Evolutionary conservation across 2,329 filamentous ascomycete genomes (phyloP), one percentile per base, ranked within the genome.

Genomic region (Stylonectria norvegica): DNA sequence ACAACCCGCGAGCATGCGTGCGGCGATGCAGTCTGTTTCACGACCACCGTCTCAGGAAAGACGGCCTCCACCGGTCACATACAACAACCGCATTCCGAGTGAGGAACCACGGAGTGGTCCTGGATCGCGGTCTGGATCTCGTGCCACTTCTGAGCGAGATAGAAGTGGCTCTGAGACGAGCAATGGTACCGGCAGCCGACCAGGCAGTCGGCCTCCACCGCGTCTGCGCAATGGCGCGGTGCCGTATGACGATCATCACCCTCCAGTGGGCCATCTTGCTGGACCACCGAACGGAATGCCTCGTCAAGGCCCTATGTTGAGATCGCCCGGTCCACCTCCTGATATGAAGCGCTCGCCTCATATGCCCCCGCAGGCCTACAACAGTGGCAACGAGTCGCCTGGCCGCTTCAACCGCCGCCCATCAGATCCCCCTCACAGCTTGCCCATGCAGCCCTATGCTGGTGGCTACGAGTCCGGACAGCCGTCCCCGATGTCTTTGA

Each of bases 101-200:
- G 67, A 72, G 18, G 72, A 75, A 15, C 57, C 62, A 3, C 51
- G 57, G n/a, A 57, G 57, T 15, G 56, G 58, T 18, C 51, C 48
- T 8, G 52, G 53, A 15, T 56, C 59, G 23, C 43, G 57, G 10
- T 52, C 55, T 16, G 56, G 46, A 16, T 67, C 62, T 5, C 56
- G 55, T 19, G 56, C 56, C 12, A 51, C 63, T 16, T 65, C 66
- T 0, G 74, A 77, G 30, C 67, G 75, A 8, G 70, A 78, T 30
- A 65, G 76, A 29, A 79, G 76, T 47, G 74, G 75, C 20, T 79
- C 76, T 0, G 75, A 79, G 16, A 66, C 74, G 3, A 78, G 75
- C 57, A 69, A 60, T n/a, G 66, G 66, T n/a, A n/a, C n/a, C n/a
- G n/a, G n/a, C 19, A 64, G 63, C 8, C 60, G 63, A 33, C 62